phyloP scores from a whole-genome alignment of 2,329 filamentous ascomycete species.

The Colletotrichum brevisporum region DNA sequence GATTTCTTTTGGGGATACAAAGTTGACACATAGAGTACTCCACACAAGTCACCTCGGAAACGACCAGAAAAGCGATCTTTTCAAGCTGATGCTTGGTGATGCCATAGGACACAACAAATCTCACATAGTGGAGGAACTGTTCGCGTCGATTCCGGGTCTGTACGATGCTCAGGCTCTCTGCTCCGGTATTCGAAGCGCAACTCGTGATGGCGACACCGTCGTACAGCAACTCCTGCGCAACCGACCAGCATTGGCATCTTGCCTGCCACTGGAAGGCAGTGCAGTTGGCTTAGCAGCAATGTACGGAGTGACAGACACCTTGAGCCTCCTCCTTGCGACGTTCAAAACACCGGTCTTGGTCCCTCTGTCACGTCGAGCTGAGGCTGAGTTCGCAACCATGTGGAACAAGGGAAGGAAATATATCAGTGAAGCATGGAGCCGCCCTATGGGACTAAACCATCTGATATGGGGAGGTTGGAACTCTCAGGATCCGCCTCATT shows the following conservation, averaged over 20 bases:
- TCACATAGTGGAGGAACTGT: not conserved
- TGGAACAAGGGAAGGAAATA: too few species aligned
- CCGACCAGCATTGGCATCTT: not conserved
- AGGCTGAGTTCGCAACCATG: not conserved
- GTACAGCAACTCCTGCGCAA: not conserved
- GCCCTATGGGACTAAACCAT: too few species aligned
- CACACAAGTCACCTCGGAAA: too few species aligned
- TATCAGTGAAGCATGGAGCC: too few species aligned
- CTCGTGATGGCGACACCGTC: fast-evolving
- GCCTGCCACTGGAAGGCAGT: not conserved
- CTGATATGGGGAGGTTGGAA: too few species aligned
- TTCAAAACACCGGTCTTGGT: not conserved
- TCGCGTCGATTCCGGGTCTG: not conserved
- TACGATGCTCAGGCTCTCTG: not conserved
- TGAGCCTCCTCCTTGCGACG: not conserved
- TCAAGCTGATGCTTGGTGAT: not conserved
- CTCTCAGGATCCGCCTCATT: not conserved
- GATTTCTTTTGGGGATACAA: not conserved
- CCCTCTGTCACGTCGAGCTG: not conserved
- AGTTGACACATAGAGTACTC: not conserved
- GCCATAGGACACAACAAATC: not conserved
- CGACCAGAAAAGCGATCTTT: too few species aligned
- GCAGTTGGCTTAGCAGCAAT: constrained; percentile 3
- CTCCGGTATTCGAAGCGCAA: too few species aligned
- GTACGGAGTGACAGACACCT: not conserved